Conservation (phyloP, 192 early-diverging fungal species). For the Backusella macrospora region DNA sequence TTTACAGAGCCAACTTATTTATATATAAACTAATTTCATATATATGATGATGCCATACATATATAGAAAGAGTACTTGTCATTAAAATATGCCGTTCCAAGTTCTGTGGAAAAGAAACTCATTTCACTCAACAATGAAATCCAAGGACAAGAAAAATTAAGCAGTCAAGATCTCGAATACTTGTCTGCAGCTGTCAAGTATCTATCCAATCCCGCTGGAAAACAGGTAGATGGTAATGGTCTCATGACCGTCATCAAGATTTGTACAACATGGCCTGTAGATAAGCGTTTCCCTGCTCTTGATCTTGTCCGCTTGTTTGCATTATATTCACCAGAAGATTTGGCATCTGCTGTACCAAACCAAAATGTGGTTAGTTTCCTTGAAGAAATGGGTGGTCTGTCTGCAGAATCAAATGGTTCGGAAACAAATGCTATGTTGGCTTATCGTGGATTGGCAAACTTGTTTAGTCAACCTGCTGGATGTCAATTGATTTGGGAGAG, state of each 20-base stretch:
- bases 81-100: constrained; percentile 72
- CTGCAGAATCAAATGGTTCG: constrained; percentile 31
- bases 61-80: constrained; percentile 53
- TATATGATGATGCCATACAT: neutral
- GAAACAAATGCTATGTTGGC: constrained; percentile 84
- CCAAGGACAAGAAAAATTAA: neutral
- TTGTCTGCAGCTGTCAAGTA: constrained; percentile 46
- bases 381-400: constrained; percentile 39
- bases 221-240: constrained; percentile 27
- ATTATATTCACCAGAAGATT: constrained; percentile 48
- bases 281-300: constrained; percentile 76
- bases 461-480: constrained; percentile 62
- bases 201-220: constrained; percentile 36
- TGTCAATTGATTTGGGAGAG: constrained; percentile 35
- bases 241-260: constrained; percentile 54
- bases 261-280: constrained; percentile 69
- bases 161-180: constrained; percentile 10
- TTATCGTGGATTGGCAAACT: constrained; percentile 70
- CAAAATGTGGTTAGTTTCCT: constrained; percentile 49
- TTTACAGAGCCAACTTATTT: no score
- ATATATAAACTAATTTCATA: no score
- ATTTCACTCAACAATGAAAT: constrained; percentile 63
- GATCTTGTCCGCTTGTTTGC: constrained; percentile 80
- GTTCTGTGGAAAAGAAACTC: constrained; percentile 77
- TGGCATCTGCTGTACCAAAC: constrained; percentile 45